A percentile compares a stretch with the other conserved stretches of the same genome.
phyloP scores from a whole-genome alignment of 2,329 filamentous ascomycete genomes.

The Alternaria sp. region DNA sequence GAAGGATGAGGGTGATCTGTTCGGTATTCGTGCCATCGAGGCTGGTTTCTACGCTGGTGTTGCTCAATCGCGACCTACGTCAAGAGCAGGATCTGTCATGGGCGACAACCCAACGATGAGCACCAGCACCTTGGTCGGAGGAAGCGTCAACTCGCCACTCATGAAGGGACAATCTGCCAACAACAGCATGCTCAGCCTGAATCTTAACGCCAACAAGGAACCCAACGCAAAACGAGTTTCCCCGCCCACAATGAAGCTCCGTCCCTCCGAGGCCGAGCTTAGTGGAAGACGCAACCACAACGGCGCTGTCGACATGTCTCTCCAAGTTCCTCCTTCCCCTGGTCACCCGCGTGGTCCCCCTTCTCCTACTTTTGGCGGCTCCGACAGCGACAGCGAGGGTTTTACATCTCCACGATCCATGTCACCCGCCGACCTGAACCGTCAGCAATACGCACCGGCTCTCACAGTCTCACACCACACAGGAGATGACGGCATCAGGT shows the following conservation, averaged over 20 bases:
- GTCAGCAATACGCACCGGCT: conserved; percentile 39
- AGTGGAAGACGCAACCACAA: conserved; percentile 48
- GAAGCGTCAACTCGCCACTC: conserved; percentile 42
- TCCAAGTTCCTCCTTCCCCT: conserved; percentile 46
- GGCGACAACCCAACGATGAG: conserved; percentile 41
- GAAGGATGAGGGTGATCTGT: conserved; percentile 52
- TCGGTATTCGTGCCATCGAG: conserved; percentile 53
- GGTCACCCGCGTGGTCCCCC: conserved; percentile 27
- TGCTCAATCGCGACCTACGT: conserved; percentile 50
- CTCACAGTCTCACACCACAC: conserved; percentile 37
- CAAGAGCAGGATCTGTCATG: conserved; percentile 44
- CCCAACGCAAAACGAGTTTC: conserved; percentile 30
- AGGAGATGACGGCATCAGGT: conserved; percentile 28
- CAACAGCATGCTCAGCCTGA: conserved; percentile 47
- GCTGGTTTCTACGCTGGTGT: conserved; percentile 54
- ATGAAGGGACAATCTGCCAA: conserved; percentile 42
- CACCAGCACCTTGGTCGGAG: conserved; percentile 47
- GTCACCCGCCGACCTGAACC: conserved; percentile 37
- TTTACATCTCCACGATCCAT: conserved; percentile 32
- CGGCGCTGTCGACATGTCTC: conserved; percentile 47
- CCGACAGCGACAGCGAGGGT: conserved; percentile 40
- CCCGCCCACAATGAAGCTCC: conserved; percentile 40
- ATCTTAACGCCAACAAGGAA: conserved; percentile 36
- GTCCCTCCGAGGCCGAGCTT: conserved; percentile 50
- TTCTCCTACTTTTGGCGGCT: conserved; percentile 39